Percentiles rank a stretch among this genome's conserved stretches.
These are phyloP conservation scores for Vaccinium corymbosum DNA, from an alignment of 148 eudicot species.

Conservation along the genomic window DNA sequence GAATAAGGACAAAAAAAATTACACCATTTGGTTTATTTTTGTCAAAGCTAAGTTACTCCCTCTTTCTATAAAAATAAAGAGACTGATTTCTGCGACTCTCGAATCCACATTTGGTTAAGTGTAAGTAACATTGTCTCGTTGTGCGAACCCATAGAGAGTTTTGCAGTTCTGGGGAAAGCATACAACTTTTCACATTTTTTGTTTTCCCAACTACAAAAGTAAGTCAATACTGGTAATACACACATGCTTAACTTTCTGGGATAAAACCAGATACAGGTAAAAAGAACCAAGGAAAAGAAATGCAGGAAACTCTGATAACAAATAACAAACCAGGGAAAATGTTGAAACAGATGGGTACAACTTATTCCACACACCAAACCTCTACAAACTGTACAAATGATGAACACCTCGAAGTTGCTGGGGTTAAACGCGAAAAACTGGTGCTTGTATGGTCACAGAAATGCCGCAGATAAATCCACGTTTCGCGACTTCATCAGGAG, in stretches of 20 bases:
- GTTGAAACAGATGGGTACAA: neutral
- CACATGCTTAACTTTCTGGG: neutral
- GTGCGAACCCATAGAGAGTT: neutral
- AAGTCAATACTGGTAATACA: neutral
- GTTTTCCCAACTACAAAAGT: neutral
- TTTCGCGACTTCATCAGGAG: neutral
- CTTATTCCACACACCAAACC: conserved; percentile 16
- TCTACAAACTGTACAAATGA: neutral
- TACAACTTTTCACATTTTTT: neutral
- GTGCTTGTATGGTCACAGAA: neutral
- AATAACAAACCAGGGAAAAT: neutral
- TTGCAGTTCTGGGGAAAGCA: neutral
- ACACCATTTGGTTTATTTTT: no score
- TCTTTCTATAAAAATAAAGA: neutral
- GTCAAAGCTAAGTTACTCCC: no score
- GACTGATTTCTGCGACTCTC: neutral
- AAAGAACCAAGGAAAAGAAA: neutral
- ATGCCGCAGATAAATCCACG: neutral
- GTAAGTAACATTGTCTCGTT: neutral
- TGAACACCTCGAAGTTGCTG: neutral
- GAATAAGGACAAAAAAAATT: no score
- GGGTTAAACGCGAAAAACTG: neutral
- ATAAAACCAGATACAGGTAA: neutral
- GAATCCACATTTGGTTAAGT: neutral
- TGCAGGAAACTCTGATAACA: neutral